phyloP scores from a whole-genome alignment of 441 rosid genomes.

The Mallotus repandus region DNA sequence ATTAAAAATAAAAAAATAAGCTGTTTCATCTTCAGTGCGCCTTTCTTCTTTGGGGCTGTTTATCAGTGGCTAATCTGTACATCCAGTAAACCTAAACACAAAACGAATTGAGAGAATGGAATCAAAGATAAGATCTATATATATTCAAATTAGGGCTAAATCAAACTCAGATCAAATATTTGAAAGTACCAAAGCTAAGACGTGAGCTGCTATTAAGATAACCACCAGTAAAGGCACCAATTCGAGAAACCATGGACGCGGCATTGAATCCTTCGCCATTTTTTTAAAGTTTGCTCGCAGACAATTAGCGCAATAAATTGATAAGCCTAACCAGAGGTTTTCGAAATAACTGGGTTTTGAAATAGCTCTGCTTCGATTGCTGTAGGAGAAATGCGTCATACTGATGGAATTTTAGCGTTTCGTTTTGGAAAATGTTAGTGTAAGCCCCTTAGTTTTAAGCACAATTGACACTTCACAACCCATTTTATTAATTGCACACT shows the following conservation, averaged over 20 bases:
- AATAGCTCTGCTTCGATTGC: background rate
- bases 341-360: slow-evolving; percentile 6
- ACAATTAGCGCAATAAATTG: background rate
- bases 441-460: too few relatives aligned
- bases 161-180: background rate
- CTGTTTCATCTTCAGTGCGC: too few relatives aligned
- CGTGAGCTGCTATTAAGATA: slow-evolving; percentile 77
- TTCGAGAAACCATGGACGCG: slow-evolving; percentile 69
- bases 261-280: slow-evolving; percentile 54
- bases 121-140: too few relatives aligned
- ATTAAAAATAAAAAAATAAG: background rate
- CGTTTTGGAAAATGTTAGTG: too few relatives aligned
- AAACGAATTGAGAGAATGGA: too few relatives aligned
- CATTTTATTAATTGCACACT: too few relatives aligned
- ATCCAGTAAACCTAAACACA: too few relatives aligned
- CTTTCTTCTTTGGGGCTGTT: slow-evolving; percentile 36
- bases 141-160: background rate
- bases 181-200: slow-evolving; percentile 64
- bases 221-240: slow-evolving; percentile 57
- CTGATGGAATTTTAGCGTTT: too few relatives aligned
- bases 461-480: too few relatives aligned
- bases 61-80: slow-evolving; percentile 42
- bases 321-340: slow-evolving; percentile 9
- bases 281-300: background rate
- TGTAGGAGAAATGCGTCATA: background rate